These are phyloP conservation scores for Diphasiastrum complanatum DNA, from an alignment of 83 land plant species.

Conservation along the genomic window DNA sequence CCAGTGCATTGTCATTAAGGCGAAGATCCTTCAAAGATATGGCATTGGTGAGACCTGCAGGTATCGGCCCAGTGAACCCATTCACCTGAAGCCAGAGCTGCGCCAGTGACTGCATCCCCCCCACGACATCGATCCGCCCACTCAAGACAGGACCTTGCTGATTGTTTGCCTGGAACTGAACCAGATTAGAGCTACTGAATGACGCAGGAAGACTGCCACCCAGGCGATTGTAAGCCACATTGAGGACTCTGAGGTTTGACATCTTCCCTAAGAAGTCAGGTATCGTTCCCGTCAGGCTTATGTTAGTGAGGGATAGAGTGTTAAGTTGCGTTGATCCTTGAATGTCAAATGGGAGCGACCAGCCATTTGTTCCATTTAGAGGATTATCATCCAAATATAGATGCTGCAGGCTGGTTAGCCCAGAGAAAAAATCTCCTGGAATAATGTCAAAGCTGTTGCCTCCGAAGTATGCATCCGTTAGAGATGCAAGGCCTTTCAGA, in stretches of 20 bases:
- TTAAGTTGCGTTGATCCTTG: not conserved
- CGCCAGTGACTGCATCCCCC: not conserved
- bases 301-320: slow-evolving; percentile 10
- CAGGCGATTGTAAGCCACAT: slow-evolving; percentile 7
- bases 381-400: slow-evolving; percentile 5
- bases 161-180: slow-evolving; percentile 7
- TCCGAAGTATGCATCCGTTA: not conserved
- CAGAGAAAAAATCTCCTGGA: slow-evolving; percentile 9
- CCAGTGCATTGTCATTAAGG: slow-evolving; percentile 6
- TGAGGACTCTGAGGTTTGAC: slow-evolving; percentile 9
- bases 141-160: not conserved
- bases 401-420: not conserved
- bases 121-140: slow-evolving; percentile 11
- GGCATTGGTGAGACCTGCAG: slow-evolving; percentile 5
- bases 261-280: slow-evolving; percentile 9
- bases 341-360: slow-evolving; percentile 6
- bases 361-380: slow-evolving; percentile 1
- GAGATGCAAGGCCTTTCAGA: slow-evolving; percentile 2
- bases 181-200: not conserved
- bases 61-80: slow-evolving; percentile 9
- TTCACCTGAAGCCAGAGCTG: slow-evolving; percentile 16
- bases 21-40: not conserved
- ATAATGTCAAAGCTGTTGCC: slow-evolving; percentile 8
- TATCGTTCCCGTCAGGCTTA: slow-evolving; percentile 6
- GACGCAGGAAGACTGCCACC: slow-evolving; percentile 1